phyloP scores from a whole-genome alignment of 1,284 basidiomycete species.

The Microbotryum scabiosae region DNA sequence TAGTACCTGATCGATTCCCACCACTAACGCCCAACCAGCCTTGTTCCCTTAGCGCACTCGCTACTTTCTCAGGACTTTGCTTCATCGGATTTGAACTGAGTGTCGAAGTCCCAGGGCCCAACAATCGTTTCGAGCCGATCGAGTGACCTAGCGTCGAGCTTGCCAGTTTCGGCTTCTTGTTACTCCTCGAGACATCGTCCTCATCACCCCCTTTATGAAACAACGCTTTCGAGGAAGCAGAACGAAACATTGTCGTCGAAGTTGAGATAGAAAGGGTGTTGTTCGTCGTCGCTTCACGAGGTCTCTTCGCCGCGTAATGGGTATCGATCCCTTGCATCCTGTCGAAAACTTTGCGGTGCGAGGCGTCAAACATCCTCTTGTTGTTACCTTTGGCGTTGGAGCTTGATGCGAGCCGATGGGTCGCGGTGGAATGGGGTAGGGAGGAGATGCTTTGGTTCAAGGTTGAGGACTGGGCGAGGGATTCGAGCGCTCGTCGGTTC shows the following conservation, averaged over 20 bases:
- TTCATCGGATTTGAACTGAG: not conserved
- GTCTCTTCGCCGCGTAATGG: constrained; percentile 18
- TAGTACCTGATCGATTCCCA: not conserved
- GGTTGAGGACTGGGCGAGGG: not conserved
- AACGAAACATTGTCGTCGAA: not conserved
- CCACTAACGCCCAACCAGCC: not conserved
- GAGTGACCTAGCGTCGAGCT: too few relatives aligned
- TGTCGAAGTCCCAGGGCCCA: not conserved
- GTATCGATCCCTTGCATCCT: constrained; percentile 21
- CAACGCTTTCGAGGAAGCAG: not conserved
- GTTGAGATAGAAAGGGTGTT: not conserved
- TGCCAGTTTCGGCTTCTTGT: not conserved
- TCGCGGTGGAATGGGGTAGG: not conserved
- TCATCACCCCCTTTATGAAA: not conserved
- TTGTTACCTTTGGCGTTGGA: constrained; percentile 1
- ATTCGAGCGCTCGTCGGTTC: constrained; percentile 9
- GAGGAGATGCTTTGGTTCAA: not conserved
- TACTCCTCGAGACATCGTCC: not conserved
- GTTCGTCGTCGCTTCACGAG: not conserved
- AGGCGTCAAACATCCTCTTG: constrained; percentile 5
- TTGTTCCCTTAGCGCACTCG: too few relatives aligned
- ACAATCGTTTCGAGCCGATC: too few relatives aligned
- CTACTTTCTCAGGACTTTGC: not conserved
- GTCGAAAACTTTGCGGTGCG: not conserved
- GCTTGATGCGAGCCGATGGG: too few relatives aligned